A percentile compares a stretch with the other conserved stretches of the same genome.
These are phyloP conservation scores for Candida ulmi DNA, from an alignment of 805 yeast species.

Conservation along the genomic window DNA sequence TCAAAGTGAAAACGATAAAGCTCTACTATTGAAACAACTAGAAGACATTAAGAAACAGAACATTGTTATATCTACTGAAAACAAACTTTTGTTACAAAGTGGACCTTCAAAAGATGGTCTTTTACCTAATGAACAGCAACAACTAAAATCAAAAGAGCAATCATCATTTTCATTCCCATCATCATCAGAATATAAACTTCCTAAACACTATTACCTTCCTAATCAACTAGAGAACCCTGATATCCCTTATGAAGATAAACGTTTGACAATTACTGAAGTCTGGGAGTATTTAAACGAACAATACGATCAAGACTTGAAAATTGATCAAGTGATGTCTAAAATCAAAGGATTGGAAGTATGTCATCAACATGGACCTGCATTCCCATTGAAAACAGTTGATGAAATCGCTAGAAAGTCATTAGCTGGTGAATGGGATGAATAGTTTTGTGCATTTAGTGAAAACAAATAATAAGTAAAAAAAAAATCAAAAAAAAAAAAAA, in stretches of 20 bases:
- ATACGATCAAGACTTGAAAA: slow-evolving; percentile 47
- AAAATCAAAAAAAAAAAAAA: too few species aligned
- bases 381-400: slow-evolving; percentile 40
- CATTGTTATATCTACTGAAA: slow-evolving; percentile 54
- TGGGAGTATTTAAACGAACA: slow-evolving; percentile 70
- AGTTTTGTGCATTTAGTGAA: too few species aligned
- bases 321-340: slow-evolving; percentile 49
- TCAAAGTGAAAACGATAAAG: slow-evolving; percentile 51
- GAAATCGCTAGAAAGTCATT: slow-evolving; percentile 22
- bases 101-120: slow-evolving; percentile 5
- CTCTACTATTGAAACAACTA: slow-evolving; percentile 39
- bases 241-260: slow-evolving; percentile 27
- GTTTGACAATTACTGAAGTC: slow-evolving; percentile 69
- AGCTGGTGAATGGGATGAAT: not conserved
- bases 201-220: slow-evolving; percentile 4
- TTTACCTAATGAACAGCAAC: not conserved
- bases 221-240: slow-evolving; percentile 21
- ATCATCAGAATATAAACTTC: slow-evolving; percentile 25
- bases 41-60: slow-evolving; percentile 50
- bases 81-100: slow-evolving; percentile 43
- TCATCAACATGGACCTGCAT: slow-evolving; percentile 77
- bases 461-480: too few species aligned
- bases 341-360: slow-evolving; percentile 69
- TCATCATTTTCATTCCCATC: slow-evolving; percentile 20
- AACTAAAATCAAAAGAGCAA: not conserved